Evolutionary conservation across 768 basidiomycete species (phyloP).

Genomic region (Panaeolus cyanescens): DNA sequence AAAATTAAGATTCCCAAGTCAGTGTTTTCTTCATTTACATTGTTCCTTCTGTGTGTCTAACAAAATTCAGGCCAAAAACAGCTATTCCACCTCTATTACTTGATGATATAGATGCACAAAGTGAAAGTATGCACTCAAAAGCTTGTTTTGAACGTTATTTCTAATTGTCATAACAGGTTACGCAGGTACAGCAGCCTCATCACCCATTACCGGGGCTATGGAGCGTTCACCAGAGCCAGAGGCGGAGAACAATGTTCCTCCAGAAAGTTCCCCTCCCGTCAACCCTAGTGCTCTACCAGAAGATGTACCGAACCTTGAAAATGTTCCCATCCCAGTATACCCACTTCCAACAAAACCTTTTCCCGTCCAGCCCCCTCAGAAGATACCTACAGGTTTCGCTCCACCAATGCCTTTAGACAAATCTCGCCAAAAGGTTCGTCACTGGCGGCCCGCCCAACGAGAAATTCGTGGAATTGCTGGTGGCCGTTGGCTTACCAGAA

Average conservation of each 20-base stretch:
- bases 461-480: conserved; percentile 84
- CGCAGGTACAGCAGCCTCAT: conserved; percentile 73
- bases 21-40: conserved; percentile 12
- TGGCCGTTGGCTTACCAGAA: conserved; percentile 75
- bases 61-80: conserved; percentile 28
- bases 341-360: conserved; percentile 84
- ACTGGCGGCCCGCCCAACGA: conserved; percentile 74
- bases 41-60: conserved; percentile 5
- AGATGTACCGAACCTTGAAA: conserved; percentile 57
- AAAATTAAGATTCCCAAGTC: conserved; percentile 39
- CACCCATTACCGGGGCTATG: conserved; percentile 56
- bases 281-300: conserved; percentile 26
- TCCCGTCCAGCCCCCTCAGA: conserved; percentile 76
- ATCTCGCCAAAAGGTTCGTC: conserved; percentile 59
- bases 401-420: conserved; percentile 69
- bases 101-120: conserved; percentile 56
- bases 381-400: conserved; percentile 75
- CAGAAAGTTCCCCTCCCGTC: conserved; percentile 30
- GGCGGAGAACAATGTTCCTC: conserved; percentile 15
- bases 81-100: conserved; percentile 36
- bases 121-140: conserved; percentile 54
- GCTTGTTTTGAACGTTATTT: not conserved
- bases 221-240: conserved; percentile 57
- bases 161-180: conserved; percentile 41
- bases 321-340: conserved; percentile 67